Evolutionary conservation across 805 yeast genomes (phyloP).

Genomic region (Metschnikowia picachoensis): DNA sequence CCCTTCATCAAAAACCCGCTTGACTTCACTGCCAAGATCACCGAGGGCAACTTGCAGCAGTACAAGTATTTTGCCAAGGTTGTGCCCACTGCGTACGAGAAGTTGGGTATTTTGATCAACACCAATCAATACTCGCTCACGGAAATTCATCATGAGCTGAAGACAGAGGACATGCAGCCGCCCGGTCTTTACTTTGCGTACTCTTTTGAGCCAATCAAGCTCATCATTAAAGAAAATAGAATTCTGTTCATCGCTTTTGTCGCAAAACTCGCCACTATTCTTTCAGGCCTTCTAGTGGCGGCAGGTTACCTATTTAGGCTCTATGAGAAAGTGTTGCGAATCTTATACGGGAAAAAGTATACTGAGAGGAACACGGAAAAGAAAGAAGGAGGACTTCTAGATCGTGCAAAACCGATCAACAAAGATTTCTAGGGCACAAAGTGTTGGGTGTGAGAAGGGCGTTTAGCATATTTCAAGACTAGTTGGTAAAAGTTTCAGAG

Average conservation of each 20-base stretch:
- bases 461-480: no score
- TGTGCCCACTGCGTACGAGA: conserved; percentile 76
- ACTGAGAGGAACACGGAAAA: conserved; percentile 47
- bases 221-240: conserved; percentile 66
- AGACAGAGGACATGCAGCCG: conserved; percentile 19
- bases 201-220: conserved; percentile 82
- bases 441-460: background rate
- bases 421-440: conserved; percentile 5
- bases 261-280: conserved; percentile 71
- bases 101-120: conserved; percentile 66
- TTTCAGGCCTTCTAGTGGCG: conserved; percentile 74
- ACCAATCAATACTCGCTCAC: conserved; percentile 85
- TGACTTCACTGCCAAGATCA: conserved; percentile 63
- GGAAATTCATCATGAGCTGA: conserved; percentile 37
- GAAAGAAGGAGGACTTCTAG: conserved; percentile 32
- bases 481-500: no score
- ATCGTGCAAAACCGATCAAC: conserved; percentile 3
- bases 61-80: conserved; percentile 71
- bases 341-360: conserved; percentile 55
- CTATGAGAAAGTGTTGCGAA: conserved; percentile 50
- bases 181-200: conserved; percentile 85
- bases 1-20: conserved; percentile 87
- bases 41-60: conserved; percentile 45
- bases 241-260: conserved; percentile 75
- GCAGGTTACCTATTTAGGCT: conserved; percentile 62